These are phyloP conservation scores for Magnolia changhungtana DNA, from an alignment of 164 flowering plant species.

Conservation along the genomic window DNA sequence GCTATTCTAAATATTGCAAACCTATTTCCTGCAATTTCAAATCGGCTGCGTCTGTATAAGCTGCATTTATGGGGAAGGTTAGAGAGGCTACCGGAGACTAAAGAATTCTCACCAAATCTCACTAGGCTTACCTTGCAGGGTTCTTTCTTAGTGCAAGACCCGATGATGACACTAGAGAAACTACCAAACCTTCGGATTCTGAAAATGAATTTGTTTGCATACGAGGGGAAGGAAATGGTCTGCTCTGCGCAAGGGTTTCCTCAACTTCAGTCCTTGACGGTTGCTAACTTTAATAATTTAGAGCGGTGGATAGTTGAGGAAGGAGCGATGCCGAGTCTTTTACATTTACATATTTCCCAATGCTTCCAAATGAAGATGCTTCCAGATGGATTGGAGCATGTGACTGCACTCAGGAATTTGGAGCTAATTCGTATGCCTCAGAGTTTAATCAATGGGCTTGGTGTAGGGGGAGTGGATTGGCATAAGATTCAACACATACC, in stretches of 20 bases:
- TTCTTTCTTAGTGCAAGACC: not conserved
- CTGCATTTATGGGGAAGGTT: not conserved
- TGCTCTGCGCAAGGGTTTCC: not conserved
- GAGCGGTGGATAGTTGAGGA: not conserved
- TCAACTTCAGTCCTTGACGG: not conserved
- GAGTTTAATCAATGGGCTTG: too few relatives aligned
- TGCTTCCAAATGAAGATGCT: not conserved
- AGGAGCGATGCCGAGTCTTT: not conserved
- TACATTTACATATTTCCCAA: rapidly evolving
- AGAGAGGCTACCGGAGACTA: not conserved
- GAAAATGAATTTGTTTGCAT: rapidly evolving
- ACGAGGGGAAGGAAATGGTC: not conserved
- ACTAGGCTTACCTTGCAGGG: not conserved
- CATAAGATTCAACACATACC: too few relatives aligned
- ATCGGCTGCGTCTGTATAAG: not conserved
- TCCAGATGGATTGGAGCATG: not conserved
- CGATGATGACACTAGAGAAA: not conserved
- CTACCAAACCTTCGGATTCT: not conserved
- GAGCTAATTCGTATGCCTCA: too few relatives aligned
- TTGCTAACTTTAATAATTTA: not conserved
- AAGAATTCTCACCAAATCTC: not conserved
- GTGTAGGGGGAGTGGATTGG: too few relatives aligned
- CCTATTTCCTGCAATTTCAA: not conserved
- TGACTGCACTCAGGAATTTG: not conserved
- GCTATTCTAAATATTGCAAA: not conserved